Percentiles rank a stretch among this genome's conserved stretches.
Evolutionary conservation across 208 protist genomes (phyloP).

Genomic region (Leishmania mexicana): DNA sequence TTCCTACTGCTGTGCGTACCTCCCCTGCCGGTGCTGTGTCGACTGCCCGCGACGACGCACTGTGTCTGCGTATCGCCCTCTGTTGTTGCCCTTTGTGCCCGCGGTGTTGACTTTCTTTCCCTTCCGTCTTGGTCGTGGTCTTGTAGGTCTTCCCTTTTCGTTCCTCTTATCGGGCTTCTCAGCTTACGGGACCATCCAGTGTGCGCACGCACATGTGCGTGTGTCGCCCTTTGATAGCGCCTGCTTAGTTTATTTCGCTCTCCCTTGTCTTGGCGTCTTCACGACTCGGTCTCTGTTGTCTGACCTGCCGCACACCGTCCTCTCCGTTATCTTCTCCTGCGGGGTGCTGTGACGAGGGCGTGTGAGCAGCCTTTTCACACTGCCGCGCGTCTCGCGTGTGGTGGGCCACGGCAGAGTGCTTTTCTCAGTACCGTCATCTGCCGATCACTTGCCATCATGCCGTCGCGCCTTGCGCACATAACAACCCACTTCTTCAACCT

Average conservation of each 20-base stretch:
- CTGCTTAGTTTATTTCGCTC: neutral
- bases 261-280: neutral
- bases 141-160: neutral
- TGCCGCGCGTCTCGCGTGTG: neutral
- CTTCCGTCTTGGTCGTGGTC: neutral
- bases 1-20: neutral
- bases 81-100: neutral
- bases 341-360: neutral
- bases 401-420: neutral
- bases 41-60: neutral
- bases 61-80: neutral
- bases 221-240: neutral
- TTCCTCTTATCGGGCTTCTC: too few species aligned
- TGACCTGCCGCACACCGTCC: neutral
- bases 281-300: neutral
- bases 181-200: neutral
- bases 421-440: neutral
- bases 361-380: neutral
- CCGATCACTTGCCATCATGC: conserved; percentile 11
- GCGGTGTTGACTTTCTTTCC: neutral
- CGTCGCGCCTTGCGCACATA: conserved; percentile 28
- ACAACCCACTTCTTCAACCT: conserved; percentile 35
- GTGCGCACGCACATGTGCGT: neutral
- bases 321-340: neutral
- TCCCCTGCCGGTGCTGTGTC: neutral